Percentiles rank a stretch among this genome's conserved stretches.
These are phyloP conservation scores for Capsicum baccatum DNA, from an alignment of 257 asterid genomes.

Conservation along the genomic window DNA sequence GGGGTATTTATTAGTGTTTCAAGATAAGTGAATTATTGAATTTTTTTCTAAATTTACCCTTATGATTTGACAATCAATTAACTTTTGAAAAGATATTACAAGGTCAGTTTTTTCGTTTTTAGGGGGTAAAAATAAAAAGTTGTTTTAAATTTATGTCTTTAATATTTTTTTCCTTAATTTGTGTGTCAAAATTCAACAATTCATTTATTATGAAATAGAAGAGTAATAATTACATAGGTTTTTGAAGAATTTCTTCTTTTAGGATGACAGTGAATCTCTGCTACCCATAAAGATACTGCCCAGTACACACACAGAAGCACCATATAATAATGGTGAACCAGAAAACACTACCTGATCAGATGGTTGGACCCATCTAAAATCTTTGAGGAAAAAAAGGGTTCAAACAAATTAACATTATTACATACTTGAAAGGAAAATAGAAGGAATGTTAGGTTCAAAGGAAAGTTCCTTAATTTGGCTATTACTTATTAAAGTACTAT, in stretches of 20 bases:
- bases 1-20: too few species aligned
- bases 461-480: conserved; percentile 27
- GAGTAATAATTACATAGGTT: not conserved
- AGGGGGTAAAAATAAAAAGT: too few species aligned
- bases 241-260: not conserved
- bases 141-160: too few species aligned
- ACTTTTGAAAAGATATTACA: too few species aligned
- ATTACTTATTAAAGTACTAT: not conserved
- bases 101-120: too few species aligned
- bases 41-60: too few species aligned
- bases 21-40: too few species aligned
- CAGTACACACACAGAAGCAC: conserved; percentile 1
- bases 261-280: not conserved
- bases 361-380: conserved; percentile 39
- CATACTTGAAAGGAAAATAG: not conserved
- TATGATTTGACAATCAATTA: too few species aligned
- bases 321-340: conserved; percentile 31
- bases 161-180: too few species aligned
- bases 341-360: conserved; percentile 28
- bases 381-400: conserved; percentile 22
- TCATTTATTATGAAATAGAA: too few species aligned
- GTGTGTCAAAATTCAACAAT: too few species aligned
- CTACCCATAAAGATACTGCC: conserved; percentile 30
- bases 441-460: conserved; percentile 2
- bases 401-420: not conserved